Conservation (phyloP, 257 asterid species). For the Galeopsis tetrahit region DNA sequence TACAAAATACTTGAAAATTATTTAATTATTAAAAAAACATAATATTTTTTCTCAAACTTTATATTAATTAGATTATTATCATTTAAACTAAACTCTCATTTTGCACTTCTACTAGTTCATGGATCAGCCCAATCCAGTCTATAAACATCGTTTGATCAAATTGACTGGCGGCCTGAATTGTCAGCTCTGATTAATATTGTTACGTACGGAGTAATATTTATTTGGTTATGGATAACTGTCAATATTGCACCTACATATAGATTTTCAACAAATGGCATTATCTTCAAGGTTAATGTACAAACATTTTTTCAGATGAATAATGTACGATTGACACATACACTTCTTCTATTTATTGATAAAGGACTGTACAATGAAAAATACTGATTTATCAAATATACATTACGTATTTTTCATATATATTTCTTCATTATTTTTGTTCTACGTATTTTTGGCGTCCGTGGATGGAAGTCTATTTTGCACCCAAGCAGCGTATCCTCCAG, state of each 20-base stretch:
- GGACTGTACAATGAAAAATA: background rate
- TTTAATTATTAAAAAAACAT: no score
- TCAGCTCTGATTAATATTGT: no score
- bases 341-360: background rate
- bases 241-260: background rate
- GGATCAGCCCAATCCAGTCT: no score
- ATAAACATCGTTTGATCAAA: no score
- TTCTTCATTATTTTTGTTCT: background rate
- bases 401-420: background rate
- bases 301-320: background rate
- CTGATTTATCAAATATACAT: background rate
- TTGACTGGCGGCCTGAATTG: no score
- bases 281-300: background rate
- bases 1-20: no score
- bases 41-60: no score
- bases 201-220: no score
- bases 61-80: no score
- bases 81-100: no score
- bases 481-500: slow-evolving; percentile 91
- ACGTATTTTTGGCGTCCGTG: slow-evolving; percentile 10
- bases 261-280: background rate
- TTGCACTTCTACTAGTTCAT: no score
- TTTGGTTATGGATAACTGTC: no score
- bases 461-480: slow-evolving; percentile 64
- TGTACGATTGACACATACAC: background rate